Evolutionary conservation across 306 rosid genomes (phyloP), one percentile per base, ranked within the genome.

Genomic region (Castanea mollissima): DNA sequence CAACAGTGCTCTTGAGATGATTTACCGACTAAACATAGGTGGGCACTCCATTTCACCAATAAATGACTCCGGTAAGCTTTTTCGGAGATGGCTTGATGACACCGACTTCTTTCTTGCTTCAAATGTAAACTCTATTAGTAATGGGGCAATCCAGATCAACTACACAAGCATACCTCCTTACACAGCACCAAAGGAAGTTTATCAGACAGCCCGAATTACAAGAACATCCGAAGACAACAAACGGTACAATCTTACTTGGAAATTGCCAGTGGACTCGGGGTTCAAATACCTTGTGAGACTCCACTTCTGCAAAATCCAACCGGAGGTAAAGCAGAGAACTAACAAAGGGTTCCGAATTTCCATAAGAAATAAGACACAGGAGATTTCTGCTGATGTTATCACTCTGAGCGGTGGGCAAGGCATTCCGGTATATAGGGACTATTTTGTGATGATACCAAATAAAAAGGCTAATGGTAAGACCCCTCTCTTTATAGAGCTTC

Each of bases 281-380:
- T 83, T 80, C 54, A 0, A 2, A 32, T 83, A 80, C 80, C 51
- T 86, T 52, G 54, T 86, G 20, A 62, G 89, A n/a, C 59, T 86
- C 2, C 86, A 86, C 31, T 86, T 82, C 60, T 86, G 84, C 51
- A 64, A 83, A 77, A 51, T 82, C 4, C 11, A 63, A 1, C 0
- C 2, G 6, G 34, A n/a, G 13, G 18, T 77, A 2, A 13, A 5
- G 4, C 19, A 9, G 1, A 0, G 0, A 0, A 20, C 15, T 5
- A 69, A 80, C 3, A 51, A 76, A 0, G 20, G 5, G 1, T 86
- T 77, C 60, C 18, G 1, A 0, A 56, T 86, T 6, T 77, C 54
- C 69, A n/a, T 86, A 9, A 20, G 41, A n/a, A 58, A 58, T 58
- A 27, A 58, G 29, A 58, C 64, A 4, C 6, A 4, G 29, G 31